These are phyloP conservation scores for Rhodosporidiobolus sp. DNA, from an alignment of 768 basidiomycete species.

Conservation along the genomic window DNA sequence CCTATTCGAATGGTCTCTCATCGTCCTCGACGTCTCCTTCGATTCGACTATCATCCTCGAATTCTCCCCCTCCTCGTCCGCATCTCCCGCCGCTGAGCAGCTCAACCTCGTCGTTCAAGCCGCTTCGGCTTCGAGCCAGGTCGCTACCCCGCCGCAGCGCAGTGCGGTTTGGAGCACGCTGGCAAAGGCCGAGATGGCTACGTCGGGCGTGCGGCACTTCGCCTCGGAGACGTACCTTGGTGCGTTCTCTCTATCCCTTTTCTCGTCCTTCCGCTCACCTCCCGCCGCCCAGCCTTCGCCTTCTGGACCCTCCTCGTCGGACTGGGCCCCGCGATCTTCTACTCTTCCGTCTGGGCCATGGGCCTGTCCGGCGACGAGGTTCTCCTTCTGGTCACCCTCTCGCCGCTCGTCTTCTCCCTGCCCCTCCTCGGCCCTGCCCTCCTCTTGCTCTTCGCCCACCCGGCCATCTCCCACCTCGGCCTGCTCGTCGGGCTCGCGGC, in stretches of 20 bases:
- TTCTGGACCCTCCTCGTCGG: slow-evolving; percentile 35
- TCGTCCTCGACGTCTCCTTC: slow-evolving; percentile 67
- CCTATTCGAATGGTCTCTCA: slow-evolving; percentile 83
- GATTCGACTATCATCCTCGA: slow-evolving; percentile 67
- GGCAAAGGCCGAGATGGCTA: background rate
- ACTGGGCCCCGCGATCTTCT: slow-evolving; percentile 37
- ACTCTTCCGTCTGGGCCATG: slow-evolving; percentile 68
- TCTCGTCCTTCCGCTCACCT: background rate
- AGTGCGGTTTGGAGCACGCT: background rate
- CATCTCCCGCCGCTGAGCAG: background rate
- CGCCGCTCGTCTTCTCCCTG: slow-evolving; percentile 62
- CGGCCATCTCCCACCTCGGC: slow-evolving; percentile 58
- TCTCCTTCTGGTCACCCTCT: slow-evolving; percentile 66
- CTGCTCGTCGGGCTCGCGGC: slow-evolving; percentile 55
- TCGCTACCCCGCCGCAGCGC: background rate
- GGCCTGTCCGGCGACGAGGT: slow-evolving; percentile 79
- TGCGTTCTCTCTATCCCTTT: slow-evolving; percentile 3
- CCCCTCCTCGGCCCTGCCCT: slow-evolving; percentile 54
- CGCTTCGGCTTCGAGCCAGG: background rate
- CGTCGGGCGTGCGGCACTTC: background rate
- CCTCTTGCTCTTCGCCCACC: slow-evolving; percentile 54
- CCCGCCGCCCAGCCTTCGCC: background rate
- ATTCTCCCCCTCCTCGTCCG: slow-evolving; percentile 47
- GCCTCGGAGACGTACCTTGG: slow-evolving; percentile 46
- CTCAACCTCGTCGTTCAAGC: background rate